Evolutionary conservation across 805 yeast genomes (phyloP).

Genomic region (Hanseniaspora occidentalis): DNA sequence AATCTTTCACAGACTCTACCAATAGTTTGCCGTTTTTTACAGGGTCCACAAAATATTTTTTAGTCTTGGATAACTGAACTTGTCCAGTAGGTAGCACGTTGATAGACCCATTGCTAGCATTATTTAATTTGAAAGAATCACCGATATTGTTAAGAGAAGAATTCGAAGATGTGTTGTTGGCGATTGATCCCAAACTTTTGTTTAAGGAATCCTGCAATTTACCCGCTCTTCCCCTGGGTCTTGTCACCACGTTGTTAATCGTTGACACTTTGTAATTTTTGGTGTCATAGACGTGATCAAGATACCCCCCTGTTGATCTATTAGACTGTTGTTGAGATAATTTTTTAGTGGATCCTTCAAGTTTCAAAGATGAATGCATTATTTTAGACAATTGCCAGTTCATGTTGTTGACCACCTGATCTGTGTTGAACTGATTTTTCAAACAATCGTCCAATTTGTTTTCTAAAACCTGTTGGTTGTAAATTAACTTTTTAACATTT

Average conservation of each 20-base stretch:
- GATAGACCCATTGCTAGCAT: constrained; percentile 7
- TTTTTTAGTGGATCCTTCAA: not conserved
- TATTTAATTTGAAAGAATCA: too few relatives aligned
- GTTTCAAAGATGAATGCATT: constrained; percentile 5
- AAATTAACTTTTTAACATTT: constrained; percentile 18
- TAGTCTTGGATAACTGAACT: constrained; percentile 20
- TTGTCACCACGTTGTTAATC: not conserved
- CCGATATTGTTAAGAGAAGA: too few relatives aligned
- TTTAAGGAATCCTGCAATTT: constrained; percentile 5
- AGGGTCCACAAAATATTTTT: constrained; percentile 22
- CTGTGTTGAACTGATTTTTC: constrained; percentile 25
- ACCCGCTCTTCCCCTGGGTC: constrained; percentile 2
- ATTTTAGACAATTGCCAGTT: constrained; percentile 13
- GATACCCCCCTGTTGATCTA: constrained; percentile 2
- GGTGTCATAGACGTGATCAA: constrained; percentile 3
- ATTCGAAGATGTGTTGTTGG: too few relatives aligned
- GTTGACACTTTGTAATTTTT: constrained; percentile 1
- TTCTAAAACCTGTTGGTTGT: constrained; percentile 24
- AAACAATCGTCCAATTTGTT: constrained; percentile 24
- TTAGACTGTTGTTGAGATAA: constrained; percentile 1
- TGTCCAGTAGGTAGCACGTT: constrained; percentile 17
- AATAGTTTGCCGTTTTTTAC: not conserved
- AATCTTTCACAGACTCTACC: too few relatives aligned
- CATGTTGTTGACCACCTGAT: constrained; percentile 20
- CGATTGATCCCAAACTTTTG: too few relatives aligned